Percentiles rank a stretch among this genome's conserved stretches.
These are phyloP conservation scores for Solanum hybrid DNA, from an alignment of 305 asterid genomes.

Conservation along the genomic window DNA sequence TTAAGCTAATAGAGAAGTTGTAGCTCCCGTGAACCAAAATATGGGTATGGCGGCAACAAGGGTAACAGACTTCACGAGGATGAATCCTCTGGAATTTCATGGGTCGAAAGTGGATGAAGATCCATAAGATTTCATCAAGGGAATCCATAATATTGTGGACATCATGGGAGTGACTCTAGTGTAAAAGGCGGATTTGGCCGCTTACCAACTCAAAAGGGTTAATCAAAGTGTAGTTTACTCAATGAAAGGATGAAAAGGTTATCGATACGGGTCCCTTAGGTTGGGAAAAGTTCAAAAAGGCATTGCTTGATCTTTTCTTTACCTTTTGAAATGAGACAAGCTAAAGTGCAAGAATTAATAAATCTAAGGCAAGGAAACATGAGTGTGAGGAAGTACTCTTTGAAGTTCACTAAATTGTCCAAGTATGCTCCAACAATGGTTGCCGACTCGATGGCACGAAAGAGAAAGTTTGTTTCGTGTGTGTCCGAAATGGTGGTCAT, in stretches of 20 bases:
- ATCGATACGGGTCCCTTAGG: not conserved
- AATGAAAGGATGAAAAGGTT: not conserved
- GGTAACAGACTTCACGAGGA: not conserved
- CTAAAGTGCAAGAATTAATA: no score
- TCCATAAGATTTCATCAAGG: not conserved
- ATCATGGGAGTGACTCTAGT: not conserved
- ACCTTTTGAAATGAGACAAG: not conserved
- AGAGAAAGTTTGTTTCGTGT: not conserved
- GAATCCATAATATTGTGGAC: not conserved
- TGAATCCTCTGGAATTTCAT: not conserved
- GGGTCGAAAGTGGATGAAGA: not conserved
- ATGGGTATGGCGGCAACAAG: not conserved
- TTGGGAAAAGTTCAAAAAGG: not conserved
- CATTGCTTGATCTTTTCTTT: not conserved
- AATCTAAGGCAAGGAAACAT: not conserved
- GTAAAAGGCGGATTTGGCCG: not conserved
- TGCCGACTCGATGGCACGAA: not conserved
- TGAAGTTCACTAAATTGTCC: not conserved
- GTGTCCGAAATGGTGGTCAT: not conserved
- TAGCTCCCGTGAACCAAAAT: not conserved
- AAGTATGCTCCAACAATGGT: not conserved
- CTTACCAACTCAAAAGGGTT: not conserved
- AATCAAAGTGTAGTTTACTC: not conserved
- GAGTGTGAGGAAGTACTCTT: not conserved
- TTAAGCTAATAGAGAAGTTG: not conserved